Base-by-base conservation (phyloP, 2,329 filamentous ascomycete species). In the Venturia oleaginea region DNA sequence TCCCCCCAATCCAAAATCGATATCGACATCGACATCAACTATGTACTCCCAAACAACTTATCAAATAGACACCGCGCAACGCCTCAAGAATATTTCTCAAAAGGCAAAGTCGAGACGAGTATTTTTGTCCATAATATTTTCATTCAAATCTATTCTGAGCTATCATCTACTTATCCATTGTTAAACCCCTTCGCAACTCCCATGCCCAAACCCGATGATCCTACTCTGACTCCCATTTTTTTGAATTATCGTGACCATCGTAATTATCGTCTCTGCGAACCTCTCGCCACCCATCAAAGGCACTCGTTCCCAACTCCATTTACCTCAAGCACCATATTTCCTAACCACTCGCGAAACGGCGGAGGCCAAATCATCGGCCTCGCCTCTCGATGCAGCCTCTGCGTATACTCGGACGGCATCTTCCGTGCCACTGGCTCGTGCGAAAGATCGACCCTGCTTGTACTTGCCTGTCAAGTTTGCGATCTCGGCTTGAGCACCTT, bases 341-440 rank as follows among this genome's bases (percentile, higher is more conserved):
- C 87, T 85, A 65, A 94, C 87, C 67, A 92, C 85, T 68, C 85
- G 83, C 19, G 88, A 86, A 59, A 97, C 91, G 74, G 91, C 90
- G 70, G 86, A 86, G 65, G 92, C 91, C 67, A 97, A 82, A 76
- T 96, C 92, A 71, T 97, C 92, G 0, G 92, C 92, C 76, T 97
- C 93, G 19, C 87, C 89, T 68, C 90, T 86, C 59, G 90, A 94
- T 43, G 90, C 90, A 4, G 94, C 94, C 78, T 99, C 94, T 8
- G 93, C 93, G 73, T 99, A 99, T 24, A 99, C 92, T 67, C 94
- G 85, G 70, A 96, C 92, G 2, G 92, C 93, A 75, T 99, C 95
- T 76, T 99, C 94, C 0, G 94, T 99, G 37, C 94, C 94, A 68
- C 89, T 94, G 43, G 94, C 92, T 70, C 94, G 87, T 8, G 92